A percentile compares a stretch with the other conserved stretches of the same genome.
These are phyloP conservation scores for Xylaria sp. DNA, from an alignment of 495 filamentous ascomycete genomes.

Conservation along the genomic window DNA sequence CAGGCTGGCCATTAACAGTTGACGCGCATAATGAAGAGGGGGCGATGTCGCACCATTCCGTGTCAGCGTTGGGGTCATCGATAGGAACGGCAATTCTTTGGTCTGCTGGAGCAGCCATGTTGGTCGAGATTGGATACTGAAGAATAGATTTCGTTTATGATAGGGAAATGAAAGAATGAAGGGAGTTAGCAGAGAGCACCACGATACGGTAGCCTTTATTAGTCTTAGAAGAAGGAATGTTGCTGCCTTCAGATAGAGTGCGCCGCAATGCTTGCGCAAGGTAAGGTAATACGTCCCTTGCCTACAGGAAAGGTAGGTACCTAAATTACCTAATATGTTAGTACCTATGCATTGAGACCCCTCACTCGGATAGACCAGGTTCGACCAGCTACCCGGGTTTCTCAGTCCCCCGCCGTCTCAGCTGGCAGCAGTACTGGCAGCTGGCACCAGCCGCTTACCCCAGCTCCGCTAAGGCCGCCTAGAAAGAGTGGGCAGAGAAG, in stretches of 20 bases:
- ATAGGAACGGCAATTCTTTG: constrained; percentile 77
- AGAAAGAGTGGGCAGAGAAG: constrained; percentile 29
- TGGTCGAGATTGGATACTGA: constrained; percentile 31
- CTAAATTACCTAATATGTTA: background rate
- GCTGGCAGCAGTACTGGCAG: constrained; percentile 1
- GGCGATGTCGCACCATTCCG: constrained; percentile 77
- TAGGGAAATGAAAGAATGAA: background rate
- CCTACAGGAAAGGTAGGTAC: background rate
- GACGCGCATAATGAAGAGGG: constrained; percentile 27
- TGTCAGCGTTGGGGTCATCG: constrained; percentile 94
- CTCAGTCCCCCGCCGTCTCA: background rate
- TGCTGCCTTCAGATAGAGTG: constrained; percentile 9
- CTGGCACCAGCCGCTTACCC: background rate
- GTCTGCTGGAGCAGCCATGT: constrained; percentile 77
- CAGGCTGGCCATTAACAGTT: constrained; percentile 25
- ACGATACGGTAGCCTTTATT: constrained; percentile 2
- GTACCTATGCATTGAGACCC: constrained; percentile 16
- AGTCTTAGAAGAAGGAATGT: background rate
- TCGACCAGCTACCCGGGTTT: background rate
- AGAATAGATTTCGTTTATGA: background rate
- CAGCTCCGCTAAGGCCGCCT: background rate
- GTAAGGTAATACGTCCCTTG: background rate
- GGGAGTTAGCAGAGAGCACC: background rate
- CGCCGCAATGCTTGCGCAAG: constrained; percentile 13
- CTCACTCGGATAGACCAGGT: constrained; percentile 5